Conservation (phyloP, 345 rosid species). For the Sonneratia caseolaris region DNA sequence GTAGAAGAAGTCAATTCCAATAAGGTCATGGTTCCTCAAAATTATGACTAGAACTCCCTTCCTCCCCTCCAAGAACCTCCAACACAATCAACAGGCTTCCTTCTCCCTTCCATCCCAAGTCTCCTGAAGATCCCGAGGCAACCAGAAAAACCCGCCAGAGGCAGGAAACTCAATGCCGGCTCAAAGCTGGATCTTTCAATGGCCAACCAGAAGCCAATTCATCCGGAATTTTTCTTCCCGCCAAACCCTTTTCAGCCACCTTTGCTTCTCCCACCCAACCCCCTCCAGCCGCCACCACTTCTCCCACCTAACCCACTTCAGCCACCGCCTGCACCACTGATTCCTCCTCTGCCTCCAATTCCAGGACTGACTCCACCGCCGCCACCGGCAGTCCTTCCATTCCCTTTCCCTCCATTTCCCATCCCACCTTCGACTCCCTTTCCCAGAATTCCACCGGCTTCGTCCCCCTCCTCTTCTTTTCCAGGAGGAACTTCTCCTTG, state of each 20-base stretch:
- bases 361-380: conserved; percentile 14
- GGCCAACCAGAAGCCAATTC: background rate
- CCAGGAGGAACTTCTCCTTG: no score
- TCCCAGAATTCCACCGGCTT: conserved; percentile 29
- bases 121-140: background rate
- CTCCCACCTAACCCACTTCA: conserved; percentile 8
- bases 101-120: conserved; percentile 20
- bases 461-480: background rate
- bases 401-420: conserved; percentile 20
- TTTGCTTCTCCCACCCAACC: background rate
- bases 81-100: conserved; percentile 30
- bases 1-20: conserved; percentile 8
- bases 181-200: background rate
- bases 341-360: conserved; percentile 7
- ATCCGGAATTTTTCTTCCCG: background rate
- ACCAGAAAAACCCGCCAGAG: background rate
- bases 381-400: conserved; percentile 18
- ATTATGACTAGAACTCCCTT: conserved; percentile 22
- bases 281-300: no score
- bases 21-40: conserved; percentile 25
- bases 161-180: background rate
- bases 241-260: background rate
- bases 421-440: conserved; percentile 21
- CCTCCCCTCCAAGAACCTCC: conserved; percentile 7
- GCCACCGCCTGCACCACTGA: conserved; percentile 12